Conservation (phyloP, 2,329 filamentous ascomycete species). For the Cladophialophora yegresii region DNA sequence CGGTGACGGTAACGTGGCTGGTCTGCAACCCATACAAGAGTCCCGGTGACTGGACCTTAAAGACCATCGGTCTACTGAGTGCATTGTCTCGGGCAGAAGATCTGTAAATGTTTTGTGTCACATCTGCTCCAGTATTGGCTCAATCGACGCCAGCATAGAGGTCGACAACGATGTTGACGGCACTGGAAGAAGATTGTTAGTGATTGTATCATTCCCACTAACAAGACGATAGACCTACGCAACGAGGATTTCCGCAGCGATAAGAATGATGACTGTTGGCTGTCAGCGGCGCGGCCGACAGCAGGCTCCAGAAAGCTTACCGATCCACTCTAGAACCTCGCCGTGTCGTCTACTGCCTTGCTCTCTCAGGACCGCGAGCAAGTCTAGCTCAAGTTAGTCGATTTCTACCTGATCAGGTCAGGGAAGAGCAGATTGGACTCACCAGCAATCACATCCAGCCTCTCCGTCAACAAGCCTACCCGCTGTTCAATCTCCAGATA, state of each 20-base stretch:
- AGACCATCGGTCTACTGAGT: not conserved
- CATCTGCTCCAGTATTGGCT: not conserved
- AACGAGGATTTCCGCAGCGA: conserved; percentile 91
- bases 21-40: not conserved
- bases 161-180: conserved; percentile 93
- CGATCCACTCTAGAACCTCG: conserved; percentile 86
- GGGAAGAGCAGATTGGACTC: conserved; percentile 8
- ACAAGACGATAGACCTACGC: conserved; percentile 48
- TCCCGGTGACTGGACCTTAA: not conserved
- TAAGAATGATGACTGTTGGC: conserved; percentile 79
- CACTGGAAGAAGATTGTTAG: conserved; percentile 40
- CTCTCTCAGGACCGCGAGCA: conserved; percentile 91
- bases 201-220: not conserved
- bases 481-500: conserved; percentile 99
- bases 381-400: conserved; percentile 56
- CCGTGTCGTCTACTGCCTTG: conserved; percentile 92
- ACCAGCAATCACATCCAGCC: conserved; percentile 75
- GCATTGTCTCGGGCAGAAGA: not conserved
- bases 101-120: not conserved
- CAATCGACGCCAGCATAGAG: conserved; percentile 71
- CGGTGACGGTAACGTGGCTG: not conserved
- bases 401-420: not conserved
- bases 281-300: conserved; percentile 21
- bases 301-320: conserved; percentile 51
- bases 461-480: conserved; percentile 82